Conservation (phyloP, 441 rosid species). For the Omphalea diandra region DNA sequence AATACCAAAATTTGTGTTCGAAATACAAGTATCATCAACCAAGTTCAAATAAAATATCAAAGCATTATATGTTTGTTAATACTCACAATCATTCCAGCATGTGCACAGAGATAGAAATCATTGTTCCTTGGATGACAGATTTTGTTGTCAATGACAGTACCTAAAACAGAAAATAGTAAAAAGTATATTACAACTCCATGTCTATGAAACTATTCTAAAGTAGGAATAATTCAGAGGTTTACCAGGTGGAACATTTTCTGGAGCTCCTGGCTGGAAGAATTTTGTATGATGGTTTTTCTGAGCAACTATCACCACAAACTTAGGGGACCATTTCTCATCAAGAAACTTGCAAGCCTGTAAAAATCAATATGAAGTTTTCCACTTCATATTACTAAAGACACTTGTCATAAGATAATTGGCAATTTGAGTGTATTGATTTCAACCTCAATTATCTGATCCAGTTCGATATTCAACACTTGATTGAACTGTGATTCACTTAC, state of each 20-base stretch:
- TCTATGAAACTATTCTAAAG: neutral
- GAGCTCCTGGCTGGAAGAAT: constrained; percentile 47
- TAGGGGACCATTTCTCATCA: constrained; percentile 62
- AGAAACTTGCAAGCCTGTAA: constrained; percentile 64
- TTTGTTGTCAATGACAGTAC: constrained; percentile 69
- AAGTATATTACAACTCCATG: neutral
- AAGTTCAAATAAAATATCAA: neutral
- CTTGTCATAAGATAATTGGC: neutral
- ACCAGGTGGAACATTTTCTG: constrained; percentile 71
- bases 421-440: neutral
- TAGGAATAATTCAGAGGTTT: neutral
- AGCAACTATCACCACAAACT: constrained; percentile 49
- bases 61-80: neutral
- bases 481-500: constrained; percentile 86
- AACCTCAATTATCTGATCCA: constrained; percentile 77
- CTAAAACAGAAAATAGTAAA: constrained; percentile 34
- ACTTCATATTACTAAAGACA: neutral
- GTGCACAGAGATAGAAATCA: constrained; percentile 85
- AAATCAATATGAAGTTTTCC: neutral
- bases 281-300: constrained; percentile 83
- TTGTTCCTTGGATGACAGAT: constrained; percentile 70
- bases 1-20: no score
- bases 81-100: constrained; percentile 94
- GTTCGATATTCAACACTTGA: constrained; percentile 73
- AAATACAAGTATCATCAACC: neutral